Base-by-base conservation (phyloP, 768 basidiomycete genomes). In the Xerocomellus amylosporus region DNA sequence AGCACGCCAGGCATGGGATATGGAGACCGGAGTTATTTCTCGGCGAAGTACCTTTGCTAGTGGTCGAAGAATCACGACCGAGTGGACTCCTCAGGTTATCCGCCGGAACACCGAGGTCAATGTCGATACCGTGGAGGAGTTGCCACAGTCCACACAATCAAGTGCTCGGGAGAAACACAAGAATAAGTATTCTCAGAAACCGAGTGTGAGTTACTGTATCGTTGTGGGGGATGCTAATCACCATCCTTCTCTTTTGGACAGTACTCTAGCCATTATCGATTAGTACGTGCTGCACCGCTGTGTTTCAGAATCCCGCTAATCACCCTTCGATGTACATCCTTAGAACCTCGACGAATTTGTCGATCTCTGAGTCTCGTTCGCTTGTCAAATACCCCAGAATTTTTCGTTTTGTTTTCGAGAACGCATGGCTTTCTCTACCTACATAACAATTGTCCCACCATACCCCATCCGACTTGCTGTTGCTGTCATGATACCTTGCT, bases 261-360 rank as follows among this genome's bases (percentile, higher is more conserved):
- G 66, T 69, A 59, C 22, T 55, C 67, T 8, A 68, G 67, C 26
- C 66, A 64, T 31, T 60, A 51, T 39, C 63, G 46, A 39, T 42
- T 68, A 20, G 66, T 69, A 24, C 55, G 62, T 49, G 40, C 9
- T 13, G 13, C 5, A n/a, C 19, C n/a, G 8, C 14, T 30, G 26
- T 26, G 12, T 40, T 26, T 33, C 26, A 31, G 13, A 38, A 33
- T 36, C 12, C 36, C 19, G 15, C 47, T 54, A 12, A 54, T 50
- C 24, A 46, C 15, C 9, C 4, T 43, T n/a, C n/a, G 20, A 15
- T 36, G 14, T 10, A 14, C 40, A 42, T 15, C 10, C 22, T 20
- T 24, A 67, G 66, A 53, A 67, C 38, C 64, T 67, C 6, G 55
- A 66, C 24, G 66, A 67, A 20, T 36, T 34, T 0, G 41, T 67